Percentiles rank a stretch among this genome's conserved stretches.
phyloP scores from a whole-genome alignment of 768 basidiomycete genomes.

The Hortiboletus campestris region DNA sequence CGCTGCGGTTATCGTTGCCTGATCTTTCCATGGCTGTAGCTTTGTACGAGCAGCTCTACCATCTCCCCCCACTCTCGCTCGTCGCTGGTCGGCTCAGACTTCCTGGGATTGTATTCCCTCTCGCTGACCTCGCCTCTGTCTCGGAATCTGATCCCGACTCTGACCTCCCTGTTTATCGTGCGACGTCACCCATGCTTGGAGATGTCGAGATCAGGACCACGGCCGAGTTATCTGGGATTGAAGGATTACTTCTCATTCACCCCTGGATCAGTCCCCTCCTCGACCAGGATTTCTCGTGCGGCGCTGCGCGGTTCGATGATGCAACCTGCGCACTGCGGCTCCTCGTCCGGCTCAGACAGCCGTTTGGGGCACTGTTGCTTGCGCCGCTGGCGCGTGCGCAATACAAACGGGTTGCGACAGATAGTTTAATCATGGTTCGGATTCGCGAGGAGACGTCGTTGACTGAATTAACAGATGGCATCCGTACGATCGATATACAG shows the following conservation, averaged over 20 bases:
- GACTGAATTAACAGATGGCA: not conserved
- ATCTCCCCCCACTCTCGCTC: not conserved
- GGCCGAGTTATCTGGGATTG: not conserved
- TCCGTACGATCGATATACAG: not conserved
- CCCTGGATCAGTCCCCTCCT: slow-evolving; percentile 11
- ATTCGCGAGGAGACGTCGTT: not conserved
- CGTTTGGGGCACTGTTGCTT: slow-evolving; percentile 4
- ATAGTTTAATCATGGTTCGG: not conserved
- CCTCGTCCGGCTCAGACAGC: not conserved
- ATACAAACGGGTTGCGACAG: not conserved
- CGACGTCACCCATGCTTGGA: not conserved
- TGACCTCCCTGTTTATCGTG: not conserved
- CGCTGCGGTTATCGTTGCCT: not conserved
- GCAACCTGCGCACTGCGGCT: slow-evolving; percentile 1
- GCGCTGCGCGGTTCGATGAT: not conserved
- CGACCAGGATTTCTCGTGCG: not conserved
- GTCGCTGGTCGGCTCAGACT: not conserved
- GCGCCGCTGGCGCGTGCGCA: not conserved
- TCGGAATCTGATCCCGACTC: not conserved
- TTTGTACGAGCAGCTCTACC: not conserved
- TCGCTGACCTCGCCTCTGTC: not conserved
- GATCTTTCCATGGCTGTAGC: not conserved
- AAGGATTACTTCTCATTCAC: slow-evolving; percentile 4
- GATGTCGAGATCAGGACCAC: slow-evolving; percentile 5
- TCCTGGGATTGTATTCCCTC: slow-evolving; percentile 1